Evolutionary conservation across 257 asterid species (phyloP).

Genomic region (Nemophila menziesii): DNA sequence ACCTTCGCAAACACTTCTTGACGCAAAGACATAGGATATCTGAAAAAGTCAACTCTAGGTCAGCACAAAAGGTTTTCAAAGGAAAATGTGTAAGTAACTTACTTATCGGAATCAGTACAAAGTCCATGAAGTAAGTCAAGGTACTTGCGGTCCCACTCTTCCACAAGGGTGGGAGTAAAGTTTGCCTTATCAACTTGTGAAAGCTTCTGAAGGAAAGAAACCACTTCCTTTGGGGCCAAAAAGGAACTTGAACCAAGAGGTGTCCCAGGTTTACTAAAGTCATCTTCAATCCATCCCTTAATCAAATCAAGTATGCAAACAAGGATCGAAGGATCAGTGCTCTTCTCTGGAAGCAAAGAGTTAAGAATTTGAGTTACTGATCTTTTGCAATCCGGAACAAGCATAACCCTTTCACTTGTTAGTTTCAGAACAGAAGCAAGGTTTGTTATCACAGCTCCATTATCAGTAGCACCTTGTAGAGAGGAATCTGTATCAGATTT

Average conservation of each 20-base stretch:
- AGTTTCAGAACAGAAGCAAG: conserved; percentile 75
- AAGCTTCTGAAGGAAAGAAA: conserved; percentile 91
- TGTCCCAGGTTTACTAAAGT: conserved; percentile 68
- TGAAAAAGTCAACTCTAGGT: conserved; percentile 36
- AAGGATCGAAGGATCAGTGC: conserved; percentile 87
- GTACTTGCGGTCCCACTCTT: conserved; percentile 94
- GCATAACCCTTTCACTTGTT: conserved; percentile 79
- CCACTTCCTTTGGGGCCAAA: conserved; percentile 74
- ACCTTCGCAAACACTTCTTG: conserved; percentile 95
- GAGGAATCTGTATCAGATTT: conserved; percentile 89
- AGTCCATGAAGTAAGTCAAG: conserved; percentile 87
- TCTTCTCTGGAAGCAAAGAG: conserved; percentile 82
- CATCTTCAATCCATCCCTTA: conserved; percentile 88
- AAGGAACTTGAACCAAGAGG: conserved; percentile 51
- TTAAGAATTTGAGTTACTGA: conserved; percentile 67
- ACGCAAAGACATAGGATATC: conserved; percentile 62
- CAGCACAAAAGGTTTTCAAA: conserved; percentile 5
- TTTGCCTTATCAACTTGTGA: conserved; percentile 90
- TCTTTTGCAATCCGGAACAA: conserved; percentile 85
- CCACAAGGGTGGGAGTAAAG: conserved; percentile 46
- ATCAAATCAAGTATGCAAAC: conserved; percentile 77
- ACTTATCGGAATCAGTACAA: conserved; percentile 91
- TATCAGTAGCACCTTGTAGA: conserved; percentile 96
- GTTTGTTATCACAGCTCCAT: conserved; percentile 70
- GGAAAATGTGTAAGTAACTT: too few relatives aligned